Evolutionary conservation across 192 early-diverging fungal genomes (phyloP).

Genomic region (Coemansia erecta): DNA sequence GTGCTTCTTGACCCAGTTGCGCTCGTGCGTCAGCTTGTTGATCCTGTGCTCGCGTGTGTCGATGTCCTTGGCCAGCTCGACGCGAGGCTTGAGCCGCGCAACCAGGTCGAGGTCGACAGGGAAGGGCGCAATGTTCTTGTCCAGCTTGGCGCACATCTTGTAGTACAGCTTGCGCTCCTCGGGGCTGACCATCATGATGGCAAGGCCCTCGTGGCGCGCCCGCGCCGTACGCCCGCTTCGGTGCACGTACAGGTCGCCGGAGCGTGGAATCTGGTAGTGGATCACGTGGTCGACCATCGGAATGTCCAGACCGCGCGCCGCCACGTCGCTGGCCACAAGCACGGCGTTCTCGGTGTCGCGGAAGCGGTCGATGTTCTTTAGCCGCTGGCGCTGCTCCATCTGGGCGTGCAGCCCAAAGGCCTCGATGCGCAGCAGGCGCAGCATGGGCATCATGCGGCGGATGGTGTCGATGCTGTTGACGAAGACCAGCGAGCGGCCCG

Average conservation of each 20-base stretch:
- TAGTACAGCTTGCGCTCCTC: constrained; percentile 80
- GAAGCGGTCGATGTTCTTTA: constrained; percentile 92
- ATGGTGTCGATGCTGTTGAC: constrained; percentile 94
- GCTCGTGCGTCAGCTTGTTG: constrained; percentile 64
- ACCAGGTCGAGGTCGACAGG: constrained; percentile 76
- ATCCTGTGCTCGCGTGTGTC: constrained; percentile 76
- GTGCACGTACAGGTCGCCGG: constrained; percentile 94
- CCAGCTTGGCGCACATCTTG: constrained; percentile 77
- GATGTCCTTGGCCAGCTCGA: constrained; percentile 78
- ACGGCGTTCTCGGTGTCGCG: constrained; percentile 69
- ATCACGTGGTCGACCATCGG: constrained; percentile 89
- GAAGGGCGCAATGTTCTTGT: constrained; percentile 76
- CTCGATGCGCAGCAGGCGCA: constrained; percentile 68
- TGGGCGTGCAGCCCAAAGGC: constrained; percentile 89
- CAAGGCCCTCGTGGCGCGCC: constrained; percentile 77
- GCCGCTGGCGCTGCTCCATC: constrained; percentile 93
- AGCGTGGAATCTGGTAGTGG: constrained; percentile 92
- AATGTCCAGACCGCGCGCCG: constrained; percentile 94
- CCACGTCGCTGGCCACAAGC: constrained; percentile 93
- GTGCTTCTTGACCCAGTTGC: constrained; percentile 74
- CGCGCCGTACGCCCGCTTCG: constrained; percentile 92
- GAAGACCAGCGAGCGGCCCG: constrained; percentile 90
- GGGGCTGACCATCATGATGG: constrained; percentile 78
- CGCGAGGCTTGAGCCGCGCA: constrained; percentile 68
- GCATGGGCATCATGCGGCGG: constrained; percentile 80